Conservation (phyloP, 208 protist genomes). For the Crithidia expoeki region DNA sequence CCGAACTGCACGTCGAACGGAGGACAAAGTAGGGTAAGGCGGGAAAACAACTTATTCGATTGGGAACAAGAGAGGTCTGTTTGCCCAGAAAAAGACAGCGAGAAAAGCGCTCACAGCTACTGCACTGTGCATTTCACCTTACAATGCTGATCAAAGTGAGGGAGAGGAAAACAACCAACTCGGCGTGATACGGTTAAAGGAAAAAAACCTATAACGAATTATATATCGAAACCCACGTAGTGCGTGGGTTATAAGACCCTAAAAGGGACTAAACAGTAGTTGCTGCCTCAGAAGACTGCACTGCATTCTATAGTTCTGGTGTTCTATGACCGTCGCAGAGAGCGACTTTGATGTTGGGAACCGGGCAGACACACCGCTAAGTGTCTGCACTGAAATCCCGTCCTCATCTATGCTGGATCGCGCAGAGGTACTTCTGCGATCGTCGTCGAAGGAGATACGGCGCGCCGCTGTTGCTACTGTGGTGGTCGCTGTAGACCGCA, state of each 20-base stretch:
- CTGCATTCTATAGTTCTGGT: constrained; percentile 36
- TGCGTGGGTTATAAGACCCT: not conserved
- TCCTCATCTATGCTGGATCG: not conserved
- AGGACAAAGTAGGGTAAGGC: no score
- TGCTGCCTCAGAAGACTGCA: constrained; percentile 30
- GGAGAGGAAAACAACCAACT: no score
- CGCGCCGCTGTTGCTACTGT: not conserved
- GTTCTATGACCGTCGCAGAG: constrained; percentile 47
- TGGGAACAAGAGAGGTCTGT: no score
- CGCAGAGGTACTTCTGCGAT: not conserved
- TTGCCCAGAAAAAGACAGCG: no score
- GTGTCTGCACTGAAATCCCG: not conserved
- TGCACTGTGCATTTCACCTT: no score
- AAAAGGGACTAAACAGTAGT: constrained; percentile 31
- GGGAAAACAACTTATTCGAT: no score
- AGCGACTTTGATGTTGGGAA: constrained; percentile 28
- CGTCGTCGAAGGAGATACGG: constrained; percentile 10
- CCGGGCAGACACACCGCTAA: not conserved
- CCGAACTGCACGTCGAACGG: not conserved
- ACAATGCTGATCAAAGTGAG: no score
- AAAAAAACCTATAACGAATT: no score
- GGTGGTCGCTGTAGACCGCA: not conserved
- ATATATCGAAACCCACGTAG: no score
- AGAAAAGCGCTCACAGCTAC: no score
- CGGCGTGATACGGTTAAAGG: no score